Conservation (phyloP, 768 basidiomycete species). For the Podaxis sp. region DNA sequence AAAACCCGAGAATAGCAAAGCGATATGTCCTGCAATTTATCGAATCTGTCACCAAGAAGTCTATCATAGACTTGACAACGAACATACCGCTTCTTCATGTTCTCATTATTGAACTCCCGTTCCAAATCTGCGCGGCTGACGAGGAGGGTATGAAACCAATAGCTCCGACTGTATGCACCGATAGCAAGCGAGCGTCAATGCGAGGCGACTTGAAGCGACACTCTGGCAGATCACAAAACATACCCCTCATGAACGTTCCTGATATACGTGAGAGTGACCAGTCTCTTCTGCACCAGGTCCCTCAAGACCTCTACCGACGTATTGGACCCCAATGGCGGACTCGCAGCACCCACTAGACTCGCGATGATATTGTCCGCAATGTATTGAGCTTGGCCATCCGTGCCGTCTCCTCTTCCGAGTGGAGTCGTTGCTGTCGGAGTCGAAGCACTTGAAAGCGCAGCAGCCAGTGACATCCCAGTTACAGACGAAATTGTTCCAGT, state of each 20-base stretch:
- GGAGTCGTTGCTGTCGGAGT: slow-evolving; percentile 40
- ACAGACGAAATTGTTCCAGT: slow-evolving; percentile 24
- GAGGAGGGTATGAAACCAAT: slow-evolving; percentile 88
- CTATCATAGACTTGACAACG: neutral
- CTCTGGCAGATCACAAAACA: slow-evolving; percentile 22
- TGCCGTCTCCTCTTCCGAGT: slow-evolving; percentile 45
- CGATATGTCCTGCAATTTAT: slow-evolving; percentile 58
- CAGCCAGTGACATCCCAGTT: slow-evolving; percentile 26
- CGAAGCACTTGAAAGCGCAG: slow-evolving; percentile 28
- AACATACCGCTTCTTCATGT: slow-evolving; percentile 73
- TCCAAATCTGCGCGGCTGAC: slow-evolving; percentile 73
- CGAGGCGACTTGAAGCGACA: neutral
- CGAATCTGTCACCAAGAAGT: slow-evolving; percentile 1
- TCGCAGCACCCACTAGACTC: slow-evolving; percentile 30
- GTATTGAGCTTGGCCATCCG: slow-evolving; percentile 60
- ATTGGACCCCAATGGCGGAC: slow-evolving; percentile 51
- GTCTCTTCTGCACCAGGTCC: slow-evolving; percentile 78
- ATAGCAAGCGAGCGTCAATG: slow-evolving; percentile 5
- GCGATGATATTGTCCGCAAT: slow-evolving; percentile 33
- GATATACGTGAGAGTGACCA: slow-evolving; percentile 81
- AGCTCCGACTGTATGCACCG: slow-evolving; percentile 50
- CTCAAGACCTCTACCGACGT: slow-evolving; percentile 76
- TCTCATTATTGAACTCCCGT: slow-evolving; percentile 63
- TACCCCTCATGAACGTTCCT: slow-evolving; percentile 85
- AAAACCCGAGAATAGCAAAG: slow-evolving; percentile 84